Evolutionary conservation across 208 protist species (phyloP).

Genomic region (Acanthamoeba divionensis): DNA sequence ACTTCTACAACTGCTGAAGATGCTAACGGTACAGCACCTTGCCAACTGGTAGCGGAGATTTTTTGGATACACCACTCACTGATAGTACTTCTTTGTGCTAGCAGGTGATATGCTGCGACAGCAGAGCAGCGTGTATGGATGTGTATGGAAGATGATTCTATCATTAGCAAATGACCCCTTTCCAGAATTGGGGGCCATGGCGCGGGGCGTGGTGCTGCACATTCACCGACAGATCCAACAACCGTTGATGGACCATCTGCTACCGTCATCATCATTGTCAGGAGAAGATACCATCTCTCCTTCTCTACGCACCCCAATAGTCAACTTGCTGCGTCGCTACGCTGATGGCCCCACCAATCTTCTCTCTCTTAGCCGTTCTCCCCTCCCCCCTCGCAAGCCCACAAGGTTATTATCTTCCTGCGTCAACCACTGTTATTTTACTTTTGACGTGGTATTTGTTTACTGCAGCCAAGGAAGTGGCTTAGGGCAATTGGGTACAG

Average conservation of each 20-base stretch:
- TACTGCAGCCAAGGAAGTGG: too few relatives aligned
- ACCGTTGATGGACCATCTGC: not conserved
- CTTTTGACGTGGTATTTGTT: too few relatives aligned
- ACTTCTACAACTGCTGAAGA: too few relatives aligned
- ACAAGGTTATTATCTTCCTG: too few relatives aligned
- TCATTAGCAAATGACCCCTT: constrained; percentile 32
- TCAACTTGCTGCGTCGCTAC: not conserved
- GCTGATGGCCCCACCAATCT: not conserved
- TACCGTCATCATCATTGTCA: not conserved
- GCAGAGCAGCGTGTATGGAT: constrained; percentile 55
- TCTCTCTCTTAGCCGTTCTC: too few relatives aligned
- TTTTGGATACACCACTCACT: not conserved
- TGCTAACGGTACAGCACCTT: not conserved
- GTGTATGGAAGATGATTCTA: constrained; percentile 58
- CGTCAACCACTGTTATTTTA: too few relatives aligned
- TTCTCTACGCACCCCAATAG: not conserved
- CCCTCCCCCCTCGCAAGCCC: too few relatives aligned
- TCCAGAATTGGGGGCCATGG: constrained; percentile 37
- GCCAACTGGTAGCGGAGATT: not conserved
- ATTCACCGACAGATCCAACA: not conserved
- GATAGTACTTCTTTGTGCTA: not conserved
- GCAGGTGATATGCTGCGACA: not conserved
- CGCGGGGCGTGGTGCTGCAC: not conserved
- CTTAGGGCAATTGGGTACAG: too few relatives aligned
- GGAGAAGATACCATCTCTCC: not conserved